A percentile compares a stretch with the other conserved stretches of the same genome.
These are phyloP conservation scores for Geotrichum reessii DNA, from an alignment of 1,139 yeast genomes.

Conservation along the genomic window DNA sequence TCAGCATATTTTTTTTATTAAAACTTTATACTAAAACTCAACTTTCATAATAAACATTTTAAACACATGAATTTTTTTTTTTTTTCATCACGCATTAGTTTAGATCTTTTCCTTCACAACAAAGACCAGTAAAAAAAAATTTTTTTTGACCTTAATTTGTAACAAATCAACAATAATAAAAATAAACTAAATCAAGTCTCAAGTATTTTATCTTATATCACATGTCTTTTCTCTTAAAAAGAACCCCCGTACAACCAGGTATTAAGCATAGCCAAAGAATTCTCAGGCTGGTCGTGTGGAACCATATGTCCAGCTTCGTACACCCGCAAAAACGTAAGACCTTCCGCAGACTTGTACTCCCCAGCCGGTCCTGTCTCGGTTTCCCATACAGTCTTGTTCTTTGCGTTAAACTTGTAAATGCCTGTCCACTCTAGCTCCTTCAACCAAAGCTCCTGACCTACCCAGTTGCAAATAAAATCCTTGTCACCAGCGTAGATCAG, in stretches of 20 bases:
- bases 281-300: conserved; percentile 75
- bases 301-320: conserved; percentile 68
- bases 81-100: too few relatives aligned
- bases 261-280: conserved; percentile 67
- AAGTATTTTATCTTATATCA: neutral
- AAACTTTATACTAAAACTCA: too few relatives aligned
- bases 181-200: neutral
- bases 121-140: too few relatives aligned
- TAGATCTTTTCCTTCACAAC: too few relatives aligned
- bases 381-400: conserved; percentile 38
- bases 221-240: neutral
- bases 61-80: too few relatives aligned
- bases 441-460: conserved; percentile 79
- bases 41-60: too few relatives aligned
- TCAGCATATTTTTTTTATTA: too few relatives aligned
- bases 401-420: conserved; percentile 33
- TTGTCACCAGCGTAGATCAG: conserved; percentile 18
- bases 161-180: neutral
- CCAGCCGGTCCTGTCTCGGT: conserved; percentile 44
- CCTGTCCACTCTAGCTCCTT: conserved; percentile 58
- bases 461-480: conserved; percentile 76
- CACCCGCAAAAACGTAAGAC: conserved; percentile 58
- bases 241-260: neutral
- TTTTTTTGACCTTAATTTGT: neutral
- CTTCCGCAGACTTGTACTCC: conserved; percentile 50